Conservation (phyloP, 2,329 filamentous ascomycete genomes). For the Claviceps purpurea region DNA sequence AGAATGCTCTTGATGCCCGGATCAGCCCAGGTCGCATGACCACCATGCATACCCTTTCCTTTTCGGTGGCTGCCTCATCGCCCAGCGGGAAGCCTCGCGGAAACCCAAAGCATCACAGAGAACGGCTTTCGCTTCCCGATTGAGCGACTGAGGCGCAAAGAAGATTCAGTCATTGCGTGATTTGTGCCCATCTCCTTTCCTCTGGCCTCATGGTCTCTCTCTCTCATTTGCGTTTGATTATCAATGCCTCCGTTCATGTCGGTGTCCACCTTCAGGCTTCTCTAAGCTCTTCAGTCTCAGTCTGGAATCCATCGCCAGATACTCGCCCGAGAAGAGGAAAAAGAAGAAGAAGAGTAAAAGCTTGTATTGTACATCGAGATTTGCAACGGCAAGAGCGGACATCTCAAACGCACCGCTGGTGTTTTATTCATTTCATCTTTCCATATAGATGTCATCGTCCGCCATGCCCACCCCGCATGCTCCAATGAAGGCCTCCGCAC, state of each 20-base stretch:
- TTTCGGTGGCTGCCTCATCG: not conserved
- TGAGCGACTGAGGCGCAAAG: not conserved
- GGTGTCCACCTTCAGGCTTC: too few relatives aligned
- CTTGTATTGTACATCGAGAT: too few relatives aligned
- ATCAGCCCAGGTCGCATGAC: not conserved
- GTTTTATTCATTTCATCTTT: not conserved
- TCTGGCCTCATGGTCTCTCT: not conserved
- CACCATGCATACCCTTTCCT: not conserved
- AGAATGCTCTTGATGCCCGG: not conserved
- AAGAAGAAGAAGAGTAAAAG: too few relatives aligned
- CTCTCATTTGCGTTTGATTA: not conserved
- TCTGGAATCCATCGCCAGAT: too few relatives aligned
- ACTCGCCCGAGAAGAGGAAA: too few relatives aligned
- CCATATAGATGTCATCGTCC: not conserved
- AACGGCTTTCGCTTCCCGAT: not conserved
- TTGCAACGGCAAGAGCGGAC: too few relatives aligned
- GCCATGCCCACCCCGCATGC: not conserved
- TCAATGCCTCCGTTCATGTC: too few relatives aligned
- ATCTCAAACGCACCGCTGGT: not conserved
- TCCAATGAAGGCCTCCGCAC: not conserved
- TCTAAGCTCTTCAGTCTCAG: too few relatives aligned
- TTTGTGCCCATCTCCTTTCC: not conserved
- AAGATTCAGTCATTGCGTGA: not conserved
- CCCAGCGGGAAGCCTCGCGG: not conserved
- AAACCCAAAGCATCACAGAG: not conserved